A percentile compares a stretch with the other conserved stretches of the same genome.
These are phyloP conservation scores for Rosa rugosa DNA, from an alignment of 306 rosid species.

Conservation along the genomic window DNA sequence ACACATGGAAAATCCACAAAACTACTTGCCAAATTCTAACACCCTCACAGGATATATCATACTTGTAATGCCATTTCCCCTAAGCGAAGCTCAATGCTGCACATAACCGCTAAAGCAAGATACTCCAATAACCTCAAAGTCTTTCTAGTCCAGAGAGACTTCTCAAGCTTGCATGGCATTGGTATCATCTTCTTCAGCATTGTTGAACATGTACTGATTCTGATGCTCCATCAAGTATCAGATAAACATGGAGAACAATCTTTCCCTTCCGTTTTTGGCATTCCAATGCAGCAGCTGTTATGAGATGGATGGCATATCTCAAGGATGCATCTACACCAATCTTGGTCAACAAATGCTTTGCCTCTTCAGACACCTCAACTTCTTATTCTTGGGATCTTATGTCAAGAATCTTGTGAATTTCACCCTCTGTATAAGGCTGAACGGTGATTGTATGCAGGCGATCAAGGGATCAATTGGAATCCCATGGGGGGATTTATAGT, in stretches of 20 bases:
- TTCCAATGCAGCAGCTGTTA: conserved; percentile 78
- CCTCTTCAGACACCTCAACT: conserved; percentile 86
- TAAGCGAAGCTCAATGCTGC: not conserved
- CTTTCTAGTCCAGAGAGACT: not conserved
- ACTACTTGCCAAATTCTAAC: not conserved
- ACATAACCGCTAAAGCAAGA: not conserved
- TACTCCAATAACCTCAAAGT: not conserved
- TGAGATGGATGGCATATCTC: conserved; percentile 93
- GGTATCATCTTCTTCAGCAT: conserved; percentile 66
- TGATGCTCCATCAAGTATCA: conserved; percentile 92
- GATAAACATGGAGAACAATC: conserved; percentile 82
- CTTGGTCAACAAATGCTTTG: conserved; percentile 75
- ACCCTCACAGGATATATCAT: not conserved
- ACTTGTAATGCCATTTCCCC: not conserved
- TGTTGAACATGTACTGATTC: conserved; percentile 86
- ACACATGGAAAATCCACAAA: not conserved
- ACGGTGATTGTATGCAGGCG: conserved; percentile 84
- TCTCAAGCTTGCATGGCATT: conserved; percentile 57
- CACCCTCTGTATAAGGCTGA: conserved; percentile 82
- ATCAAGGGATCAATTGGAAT: conserved; percentile 31
- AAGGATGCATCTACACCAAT: conserved; percentile 89
- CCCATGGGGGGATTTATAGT: no score
- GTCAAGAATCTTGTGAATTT: conserved; percentile 76
- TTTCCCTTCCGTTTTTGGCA: conserved; percentile 84
- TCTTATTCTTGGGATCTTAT: conserved; percentile 95